phyloP scores from a whole-genome alignment of 352 stramenopile genomes.

The Phytophthora tubulina region DNA sequence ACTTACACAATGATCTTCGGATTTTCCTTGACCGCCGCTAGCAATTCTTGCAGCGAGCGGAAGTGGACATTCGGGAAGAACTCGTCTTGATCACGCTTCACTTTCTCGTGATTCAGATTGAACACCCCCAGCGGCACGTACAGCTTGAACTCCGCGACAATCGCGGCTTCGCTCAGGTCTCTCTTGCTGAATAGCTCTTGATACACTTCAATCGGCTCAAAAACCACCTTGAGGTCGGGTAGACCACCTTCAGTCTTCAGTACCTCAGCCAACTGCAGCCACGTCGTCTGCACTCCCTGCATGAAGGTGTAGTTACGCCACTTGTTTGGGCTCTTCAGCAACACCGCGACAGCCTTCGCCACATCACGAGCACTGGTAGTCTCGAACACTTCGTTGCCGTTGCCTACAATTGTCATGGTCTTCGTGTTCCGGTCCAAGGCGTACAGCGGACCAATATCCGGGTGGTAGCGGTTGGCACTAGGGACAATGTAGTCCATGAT shows the following conservation, averaged over 20 bases:
- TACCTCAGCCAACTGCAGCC: slow-evolving; percentile 36
- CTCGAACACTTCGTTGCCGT: slow-evolving; percentile 39
- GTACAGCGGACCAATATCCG: slow-evolving; percentile 26
- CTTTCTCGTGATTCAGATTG: slow-evolving; percentile 42
- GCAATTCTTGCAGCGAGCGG: slow-evolving; percentile 36
- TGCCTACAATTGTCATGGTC: slow-evolving; percentile 47
- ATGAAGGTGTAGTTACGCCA: slow-evolving; percentile 45
- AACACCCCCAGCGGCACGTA: slow-evolving; percentile 5
- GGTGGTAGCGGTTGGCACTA: slow-evolving; percentile 39
- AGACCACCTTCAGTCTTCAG: slow-evolving; percentile 37
- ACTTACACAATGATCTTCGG: slow-evolving; percentile 12
- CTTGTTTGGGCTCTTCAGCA: slow-evolving; percentile 39
- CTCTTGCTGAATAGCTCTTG: slow-evolving; percentile 17
- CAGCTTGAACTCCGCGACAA: slow-evolving; percentile 40
- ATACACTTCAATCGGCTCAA: slow-evolving; percentile 31
- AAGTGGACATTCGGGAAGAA: slow-evolving; percentile 45
- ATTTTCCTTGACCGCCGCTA: slow-evolving; percentile 33
- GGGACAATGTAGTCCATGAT: slow-evolving; percentile 50
- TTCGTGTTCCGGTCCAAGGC: slow-evolving; percentile 36
- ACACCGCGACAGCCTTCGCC: slow-evolving; percentile 25
- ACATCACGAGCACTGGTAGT: slow-evolving; percentile 43
- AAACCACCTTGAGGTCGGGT: slow-evolving; percentile 36
- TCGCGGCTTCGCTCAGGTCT: slow-evolving; percentile 1
- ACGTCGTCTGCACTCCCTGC: slow-evolving; percentile 48
- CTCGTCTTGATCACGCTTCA: slow-evolving; percentile 38